These are phyloP conservation scores for Pyricularia sp. DNA, from an alignment of 2,329 filamentous ascomycete species.

Conservation along the genomic window DNA sequence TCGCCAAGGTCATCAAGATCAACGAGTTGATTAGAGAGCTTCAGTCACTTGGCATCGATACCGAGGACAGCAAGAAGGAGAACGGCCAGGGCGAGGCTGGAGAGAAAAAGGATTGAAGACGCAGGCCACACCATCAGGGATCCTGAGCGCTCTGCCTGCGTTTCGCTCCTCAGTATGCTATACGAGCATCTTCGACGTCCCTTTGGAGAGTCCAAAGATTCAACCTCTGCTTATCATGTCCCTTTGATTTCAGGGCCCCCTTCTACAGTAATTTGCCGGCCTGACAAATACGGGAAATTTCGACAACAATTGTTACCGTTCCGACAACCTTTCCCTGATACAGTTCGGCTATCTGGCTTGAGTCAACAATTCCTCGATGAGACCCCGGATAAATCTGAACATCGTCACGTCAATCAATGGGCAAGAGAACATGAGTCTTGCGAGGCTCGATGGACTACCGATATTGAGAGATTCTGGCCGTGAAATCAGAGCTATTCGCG, in stretches of 20 bases:
- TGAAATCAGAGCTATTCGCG: not conserved
- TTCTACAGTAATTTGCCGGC: not conserved
- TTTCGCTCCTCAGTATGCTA: not conserved
- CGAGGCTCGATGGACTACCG: not conserved
- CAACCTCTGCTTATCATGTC: not conserved
- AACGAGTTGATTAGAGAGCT: slow-evolving; percentile 84
- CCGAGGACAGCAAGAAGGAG: slow-evolving; percentile 51
- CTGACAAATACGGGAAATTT: not conserved
- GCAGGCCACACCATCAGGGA: not conserved
- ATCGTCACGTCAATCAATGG: not conserved
- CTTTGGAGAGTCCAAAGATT: not conserved
- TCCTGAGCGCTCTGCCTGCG: not conserved
- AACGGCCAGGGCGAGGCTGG: not conserved
- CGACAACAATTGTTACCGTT: not conserved
- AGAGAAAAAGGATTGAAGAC: not conserved
- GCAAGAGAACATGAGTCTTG: not conserved
- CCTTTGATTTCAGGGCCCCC: not conserved
- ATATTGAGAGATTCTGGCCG: not conserved
- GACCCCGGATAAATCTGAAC: not conserved
- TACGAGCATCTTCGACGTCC: not conserved
- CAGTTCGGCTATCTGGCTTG: not conserved
- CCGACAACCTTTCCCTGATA: not conserved
- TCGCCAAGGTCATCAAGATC: slow-evolving; percentile 96
- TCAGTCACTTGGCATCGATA: slow-evolving; percentile 70
- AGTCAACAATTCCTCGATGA: not conserved